Conservation (phyloP, 352 stramenopile species). For the Phytophthora capsici region DNA sequence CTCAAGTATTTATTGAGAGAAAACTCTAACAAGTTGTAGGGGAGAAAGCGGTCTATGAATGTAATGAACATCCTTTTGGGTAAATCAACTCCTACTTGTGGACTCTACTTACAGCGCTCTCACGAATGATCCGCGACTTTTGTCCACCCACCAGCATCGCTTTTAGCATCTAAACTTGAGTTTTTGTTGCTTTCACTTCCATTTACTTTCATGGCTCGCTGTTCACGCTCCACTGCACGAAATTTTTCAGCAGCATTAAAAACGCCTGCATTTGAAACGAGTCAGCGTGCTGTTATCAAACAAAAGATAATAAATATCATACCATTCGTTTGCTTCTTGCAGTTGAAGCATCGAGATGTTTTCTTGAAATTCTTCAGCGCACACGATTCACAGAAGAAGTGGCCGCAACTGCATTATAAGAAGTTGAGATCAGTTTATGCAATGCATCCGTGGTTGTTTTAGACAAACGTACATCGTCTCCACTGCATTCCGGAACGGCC, state of each 20-base stretch:
- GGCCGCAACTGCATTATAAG: slow-evolving; percentile 73
- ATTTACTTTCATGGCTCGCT: slow-evolving; percentile 24
- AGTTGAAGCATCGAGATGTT: slow-evolving; percentile 92
- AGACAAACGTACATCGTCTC: slow-evolving; percentile 80
- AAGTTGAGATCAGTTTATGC: background rate
- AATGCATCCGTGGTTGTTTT: background rate
- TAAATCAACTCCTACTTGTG: background rate
- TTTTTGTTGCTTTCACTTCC: slow-evolving; percentile 1
- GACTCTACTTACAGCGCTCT: background rate
- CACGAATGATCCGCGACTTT: slow-evolving; percentile 15
- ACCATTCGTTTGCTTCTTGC: slow-evolving; percentile 94
- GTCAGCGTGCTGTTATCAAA: background rate
- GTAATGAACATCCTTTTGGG: slow-evolving; percentile 6
- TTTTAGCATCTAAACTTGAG: slow-evolving; percentile 1
- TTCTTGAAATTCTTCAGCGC: slow-evolving; percentile 90
- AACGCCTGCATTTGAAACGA: slow-evolving; percentile 49
- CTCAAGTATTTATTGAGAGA: slow-evolving; percentile 39
- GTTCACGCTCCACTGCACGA: slow-evolving; percentile 49
- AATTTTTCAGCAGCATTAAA: slow-evolving; percentile 92
- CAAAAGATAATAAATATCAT: background rate
- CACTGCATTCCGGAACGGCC: slow-evolving; percentile 93
- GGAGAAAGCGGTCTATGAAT: background rate
- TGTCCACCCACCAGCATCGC: slow-evolving; percentile 21
- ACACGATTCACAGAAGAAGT: slow-evolving; percentile 97
- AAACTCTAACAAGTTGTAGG: slow-evolving; percentile 3